phyloP scores from a whole-genome alignment of 2,329 filamentous ascomycete genomes.

The Bipolaris victoriae region DNA sequence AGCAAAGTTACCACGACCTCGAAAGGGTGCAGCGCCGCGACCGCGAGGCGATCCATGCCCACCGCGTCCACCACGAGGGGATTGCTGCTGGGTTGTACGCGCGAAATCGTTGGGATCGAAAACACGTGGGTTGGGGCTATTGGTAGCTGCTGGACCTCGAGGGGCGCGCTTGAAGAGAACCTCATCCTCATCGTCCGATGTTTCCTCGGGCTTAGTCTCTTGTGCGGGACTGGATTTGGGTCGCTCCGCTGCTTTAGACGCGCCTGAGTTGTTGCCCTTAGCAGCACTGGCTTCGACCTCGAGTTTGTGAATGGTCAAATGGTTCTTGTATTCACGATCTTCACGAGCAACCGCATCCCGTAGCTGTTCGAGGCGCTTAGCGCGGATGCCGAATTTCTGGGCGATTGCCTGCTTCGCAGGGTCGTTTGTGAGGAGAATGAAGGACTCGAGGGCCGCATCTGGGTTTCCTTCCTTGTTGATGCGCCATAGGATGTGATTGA shows the following conservation, averaged over 20 bases:
- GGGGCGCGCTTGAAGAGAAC: conserved; percentile 48
- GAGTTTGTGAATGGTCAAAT: conserved; percentile 47
- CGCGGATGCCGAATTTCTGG: conserved; percentile 58
- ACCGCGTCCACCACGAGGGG: conserved; percentile 43
- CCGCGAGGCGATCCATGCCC: conserved; percentile 32
- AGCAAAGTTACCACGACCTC: conserved; percentile 40
- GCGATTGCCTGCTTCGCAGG: conserved; percentile 53
- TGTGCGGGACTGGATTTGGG: conserved; percentile 38
- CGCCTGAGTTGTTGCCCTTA: conserved; percentile 20
- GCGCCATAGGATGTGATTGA: conserved; percentile 60
- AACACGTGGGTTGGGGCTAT: conserved; percentile 41
- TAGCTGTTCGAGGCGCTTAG: conserved; percentile 58
- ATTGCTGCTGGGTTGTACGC: conserved; percentile 43
- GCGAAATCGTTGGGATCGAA: conserved; percentile 58
- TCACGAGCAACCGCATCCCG: conserved; percentile 57
- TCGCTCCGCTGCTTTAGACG: conserved; percentile 28
- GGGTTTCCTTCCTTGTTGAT: conserved; percentile 58
- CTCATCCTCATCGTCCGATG: conserved; percentile 48
- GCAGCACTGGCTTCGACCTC: conserved; percentile 37
- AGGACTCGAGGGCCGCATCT: conserved; percentile 56
- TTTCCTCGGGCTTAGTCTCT: conserved; percentile 26
- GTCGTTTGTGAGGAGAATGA: conserved; percentile 60
- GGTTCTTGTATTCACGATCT: conserved; percentile 55
- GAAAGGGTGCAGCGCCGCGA: conserved; percentile 29
- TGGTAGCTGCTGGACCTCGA: conserved; percentile 41